Conservation (phyloP, 495 filamentous ascomycete species). For the Trichoderma asperelloides region DNA sequence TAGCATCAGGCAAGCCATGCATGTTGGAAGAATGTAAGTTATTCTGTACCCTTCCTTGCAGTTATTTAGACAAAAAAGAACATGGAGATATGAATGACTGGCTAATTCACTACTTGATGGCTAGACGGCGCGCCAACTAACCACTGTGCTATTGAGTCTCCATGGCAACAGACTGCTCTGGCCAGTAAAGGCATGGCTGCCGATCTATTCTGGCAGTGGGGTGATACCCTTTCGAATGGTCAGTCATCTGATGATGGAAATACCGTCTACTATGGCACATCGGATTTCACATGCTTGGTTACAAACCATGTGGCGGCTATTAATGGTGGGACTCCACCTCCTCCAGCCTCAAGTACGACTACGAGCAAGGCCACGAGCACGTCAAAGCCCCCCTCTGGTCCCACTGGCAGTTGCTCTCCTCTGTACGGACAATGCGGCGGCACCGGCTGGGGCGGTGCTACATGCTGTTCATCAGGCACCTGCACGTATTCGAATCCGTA, state of each 20-base stretch:
- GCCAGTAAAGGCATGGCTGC: conserved; percentile 35
- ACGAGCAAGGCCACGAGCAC: not conserved
- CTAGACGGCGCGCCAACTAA: conserved; percentile 37
- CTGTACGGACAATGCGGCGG: not conserved
- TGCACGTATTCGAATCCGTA: not conserved
- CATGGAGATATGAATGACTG: no score
- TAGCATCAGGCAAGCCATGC: conserved; percentile 49
- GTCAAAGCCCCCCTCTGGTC: not conserved
- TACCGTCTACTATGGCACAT: conserved; percentile 49
- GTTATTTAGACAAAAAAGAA: no score
- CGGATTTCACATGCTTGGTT: conserved; percentile 47
- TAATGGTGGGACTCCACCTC: conserved; percentile 6
- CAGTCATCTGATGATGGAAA: conserved; percentile 39
- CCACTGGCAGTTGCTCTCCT: not conserved
- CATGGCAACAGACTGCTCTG: conserved; percentile 48
- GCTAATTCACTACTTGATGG: conserved; percentile 6
- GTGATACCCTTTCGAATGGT: conserved; percentile 43
- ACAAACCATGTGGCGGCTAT: conserved; percentile 49
- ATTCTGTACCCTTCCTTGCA: not conserved
- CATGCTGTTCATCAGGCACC: not conserved
- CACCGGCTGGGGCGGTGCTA: not conserved
- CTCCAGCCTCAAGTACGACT: not conserved
- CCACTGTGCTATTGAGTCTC: conserved; percentile 32
- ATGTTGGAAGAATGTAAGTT: conserved; percentile 49
- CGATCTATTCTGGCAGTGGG: conserved; percentile 60